phyloP scores from a whole-genome alignment of 2,329 filamentous ascomycete species.

The Rugonectria rugulosa region DNA sequence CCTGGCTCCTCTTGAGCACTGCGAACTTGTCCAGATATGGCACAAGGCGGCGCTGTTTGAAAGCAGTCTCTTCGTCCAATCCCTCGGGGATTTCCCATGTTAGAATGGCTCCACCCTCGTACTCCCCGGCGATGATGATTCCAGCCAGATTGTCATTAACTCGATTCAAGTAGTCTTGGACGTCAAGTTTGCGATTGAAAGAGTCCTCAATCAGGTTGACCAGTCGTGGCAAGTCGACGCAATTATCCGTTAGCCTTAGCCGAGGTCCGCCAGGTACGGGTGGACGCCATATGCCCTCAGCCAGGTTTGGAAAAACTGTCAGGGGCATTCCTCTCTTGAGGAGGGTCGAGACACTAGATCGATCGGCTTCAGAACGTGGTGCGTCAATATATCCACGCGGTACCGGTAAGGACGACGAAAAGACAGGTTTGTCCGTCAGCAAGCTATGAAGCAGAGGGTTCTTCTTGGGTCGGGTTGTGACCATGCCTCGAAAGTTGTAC shows the following conservation, averaged over 20 bases:
- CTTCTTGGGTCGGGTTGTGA: slow-evolving; percentile 62
- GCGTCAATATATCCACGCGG: slow-evolving; percentile 61
- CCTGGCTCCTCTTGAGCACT: slow-evolving; percentile 86
- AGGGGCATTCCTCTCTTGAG: slow-evolving; percentile 92
- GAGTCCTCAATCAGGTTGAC: slow-evolving; percentile 92
- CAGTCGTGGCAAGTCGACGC: slow-evolving; percentile 83
- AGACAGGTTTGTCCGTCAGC: slow-evolving; percentile 90
- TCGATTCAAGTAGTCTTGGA: slow-evolving; percentile 82
- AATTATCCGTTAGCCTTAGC: slow-evolving; percentile 78
- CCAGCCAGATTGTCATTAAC: slow-evolving; percentile 84
- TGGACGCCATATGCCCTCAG: slow-evolving; percentile 72
- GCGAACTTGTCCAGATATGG: slow-evolving; percentile 99
- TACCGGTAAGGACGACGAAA: slow-evolving; percentile 88
- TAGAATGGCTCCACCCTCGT: slow-evolving; percentile 92
- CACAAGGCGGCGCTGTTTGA: slow-evolving; percentile 70
- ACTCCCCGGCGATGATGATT: slow-evolving; percentile 93
- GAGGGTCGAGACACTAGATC: slow-evolving; percentile 71
- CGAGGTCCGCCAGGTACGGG: slow-evolving; percentile 65
- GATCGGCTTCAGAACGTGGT: slow-evolving; percentile 16
- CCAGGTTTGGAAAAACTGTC: slow-evolving; percentile 80
- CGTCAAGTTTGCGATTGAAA: slow-evolving; percentile 84
- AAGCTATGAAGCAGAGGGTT: slow-evolving; percentile 97
- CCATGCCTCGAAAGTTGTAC: slow-evolving; percentile 57
- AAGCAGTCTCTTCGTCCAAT: slow-evolving; percentile 60
- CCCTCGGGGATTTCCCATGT: slow-evolving; percentile 87